Percentiles rank a stretch among this genome's conserved stretches.
Conservation (phyloP, 768 basidiomycete genomes). For the Mycena chlorophos region DNA sequence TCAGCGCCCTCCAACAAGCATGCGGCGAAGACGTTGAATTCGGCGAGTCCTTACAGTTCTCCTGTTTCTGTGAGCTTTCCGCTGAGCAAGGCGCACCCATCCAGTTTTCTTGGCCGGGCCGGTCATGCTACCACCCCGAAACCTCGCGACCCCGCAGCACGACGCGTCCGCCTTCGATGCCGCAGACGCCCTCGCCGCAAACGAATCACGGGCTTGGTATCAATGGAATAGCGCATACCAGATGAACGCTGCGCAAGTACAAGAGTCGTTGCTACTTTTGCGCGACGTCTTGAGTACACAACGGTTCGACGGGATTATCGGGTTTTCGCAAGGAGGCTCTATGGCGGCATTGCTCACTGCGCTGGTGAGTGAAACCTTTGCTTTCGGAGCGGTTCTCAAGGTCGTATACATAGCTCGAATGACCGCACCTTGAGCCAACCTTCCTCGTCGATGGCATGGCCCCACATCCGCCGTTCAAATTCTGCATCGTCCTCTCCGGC, state of each 20-base stretch:
- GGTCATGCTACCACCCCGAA: slow-evolving; percentile 62
- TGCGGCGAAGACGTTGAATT: slow-evolving; percentile 65
- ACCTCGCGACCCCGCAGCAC: slow-evolving; percentile 35
- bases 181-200: slow-evolving; percentile 42
- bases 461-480: slow-evolving; percentile 71
- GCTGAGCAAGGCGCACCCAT: not conserved
- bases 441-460: slow-evolving; percentile 65
- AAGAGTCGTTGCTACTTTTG: slow-evolving; percentile 54
- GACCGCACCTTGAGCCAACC: slow-evolving; percentile 49
- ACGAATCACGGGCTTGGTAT: slow-evolving; percentile 72
- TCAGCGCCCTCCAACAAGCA: slow-evolving; percentile 72
- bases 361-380: slow-evolving; percentile 47
- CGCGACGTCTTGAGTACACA: slow-evolving; percentile 57
- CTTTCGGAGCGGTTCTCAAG: not conserved
- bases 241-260: slow-evolving; percentile 54
- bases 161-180: slow-evolving; percentile 24
- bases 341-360: slow-evolving; percentile 72
- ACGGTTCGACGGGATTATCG: slow-evolving; percentile 57
- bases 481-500: slow-evolving; percentile 76
- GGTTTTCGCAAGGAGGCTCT: slow-evolving; percentile 62
- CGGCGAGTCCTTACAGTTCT: slow-evolving; percentile 40
- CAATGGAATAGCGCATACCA: slow-evolving; percentile 48
- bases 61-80: not conserved
- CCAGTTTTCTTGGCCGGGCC: slow-evolving; percentile 78
- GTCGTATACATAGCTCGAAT: slow-evolving; percentile 47